phyloP scores from a whole-genome alignment of 257 asterid genomes.

The Cruciata laevipes region DNA sequence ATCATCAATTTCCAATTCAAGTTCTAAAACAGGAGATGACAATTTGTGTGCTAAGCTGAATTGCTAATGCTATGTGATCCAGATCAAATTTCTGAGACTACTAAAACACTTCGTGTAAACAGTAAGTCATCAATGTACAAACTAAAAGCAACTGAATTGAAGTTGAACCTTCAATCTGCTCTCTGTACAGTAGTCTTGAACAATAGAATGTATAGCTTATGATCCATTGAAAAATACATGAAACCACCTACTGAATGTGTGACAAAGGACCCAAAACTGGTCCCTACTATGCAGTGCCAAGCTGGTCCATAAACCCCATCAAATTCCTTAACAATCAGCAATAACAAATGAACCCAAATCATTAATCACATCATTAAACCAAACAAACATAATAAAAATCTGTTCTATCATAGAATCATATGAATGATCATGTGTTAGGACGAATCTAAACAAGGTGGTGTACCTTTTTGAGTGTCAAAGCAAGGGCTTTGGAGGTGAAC shows the following conservation, averaged over 20 bases:
- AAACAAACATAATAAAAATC: background rate
- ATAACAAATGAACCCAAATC: background rate
- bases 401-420: background rate
- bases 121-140: slow-evolving; percentile 31
- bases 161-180: slow-evolving; percentile 41
- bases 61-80: background rate
- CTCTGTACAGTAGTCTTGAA: slow-evolving; percentile 54
- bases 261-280: slow-evolving; percentile 35
- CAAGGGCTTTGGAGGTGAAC: slow-evolving; percentile 90
- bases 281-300: slow-evolving; percentile 38
- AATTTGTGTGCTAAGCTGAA: background rate
- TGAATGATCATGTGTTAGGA: too few relatives aligned
- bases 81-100: slow-evolving; percentile 5
- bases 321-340: slow-evolving; percentile 21
- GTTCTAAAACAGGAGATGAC: background rate
- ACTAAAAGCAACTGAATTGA: slow-evolving; percentile 18
- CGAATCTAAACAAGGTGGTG: too few relatives aligned
- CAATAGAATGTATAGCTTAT: slow-evolving; percentile 26
- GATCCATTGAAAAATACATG: slow-evolving; percentile 34
- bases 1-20: background rate
- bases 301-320: slow-evolving; percentile 36
- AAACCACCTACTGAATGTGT: slow-evolving; percentile 34
- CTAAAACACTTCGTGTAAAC: slow-evolving; percentile 11
- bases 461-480: slow-evolving; percentile 83
- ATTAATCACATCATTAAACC: background rate